Base-by-base conservation (phyloP, 768 basidiomycete genomes). In the Xanthoconium stramineum region DNA sequence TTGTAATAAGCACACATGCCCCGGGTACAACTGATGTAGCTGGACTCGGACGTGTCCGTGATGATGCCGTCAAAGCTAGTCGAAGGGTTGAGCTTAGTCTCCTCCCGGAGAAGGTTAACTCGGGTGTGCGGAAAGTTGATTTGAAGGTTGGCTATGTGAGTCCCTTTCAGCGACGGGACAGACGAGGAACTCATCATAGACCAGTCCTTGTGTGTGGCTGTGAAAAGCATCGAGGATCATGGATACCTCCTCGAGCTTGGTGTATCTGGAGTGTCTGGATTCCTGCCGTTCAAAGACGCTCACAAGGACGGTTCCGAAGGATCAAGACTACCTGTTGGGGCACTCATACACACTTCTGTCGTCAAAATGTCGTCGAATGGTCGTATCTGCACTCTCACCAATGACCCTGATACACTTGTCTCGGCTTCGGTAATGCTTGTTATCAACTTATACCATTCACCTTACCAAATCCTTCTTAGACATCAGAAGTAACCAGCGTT, bases 191-290 rank as follows among this genome's bases (percentile, higher is more conserved):
- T 67, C 39, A 53, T 51, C 28, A 32, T 37, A 32, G 11, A 50
- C 19, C 48, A 95, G 93, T 85, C 84, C 20, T 65, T 97, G 44
- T 81, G 86, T 0, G 90, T 84, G 13, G 83, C 86, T 35, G 79
- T 96, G 48, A 86, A 85, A 72, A 91, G 88, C 64, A 75, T 90
- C 17, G 97, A 99, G 74, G 97, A 98, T 65, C 92, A 97, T 69
- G 95, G 97, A 2, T 98, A 96, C 74, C 82, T 88, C 53, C 78
- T 99, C 9, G 91, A 94, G 61, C 75, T 97, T 38, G 96, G 94
- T 3, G 65, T 97, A 17, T 70, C 83, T 11, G 85, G 81, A n/a
- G 71, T 91, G 35, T 83, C 91, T 56, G 91, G 91, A 40, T 99
- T 98, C 72, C 69, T 98, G 46, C 80, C 87, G 2, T 91, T 90